phyloP scores from a whole-genome alignment of 148 eudicot species.

The Rhododendron henanense region DNA sequence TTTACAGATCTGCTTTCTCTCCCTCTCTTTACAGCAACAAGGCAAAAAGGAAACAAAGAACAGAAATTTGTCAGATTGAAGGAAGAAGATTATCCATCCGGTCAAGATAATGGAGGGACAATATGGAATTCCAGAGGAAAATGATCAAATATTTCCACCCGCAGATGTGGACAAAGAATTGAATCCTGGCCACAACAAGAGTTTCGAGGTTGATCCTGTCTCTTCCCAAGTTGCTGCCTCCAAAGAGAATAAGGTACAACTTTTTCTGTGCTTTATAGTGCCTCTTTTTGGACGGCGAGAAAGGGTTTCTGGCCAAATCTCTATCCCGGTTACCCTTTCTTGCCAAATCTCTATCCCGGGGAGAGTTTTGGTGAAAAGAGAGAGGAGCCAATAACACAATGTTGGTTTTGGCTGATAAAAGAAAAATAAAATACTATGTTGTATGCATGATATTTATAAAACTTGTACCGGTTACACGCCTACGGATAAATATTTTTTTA shows the following conservation, averaged over 20 bases:
- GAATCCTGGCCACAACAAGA: conserved; percentile 34
- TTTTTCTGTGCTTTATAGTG: background rate
- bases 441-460: background rate
- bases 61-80: background rate
- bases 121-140: background rate
- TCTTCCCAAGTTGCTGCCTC: conserved; percentile 40
- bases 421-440: no score
- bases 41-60: background rate
- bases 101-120: conserved; percentile 8
- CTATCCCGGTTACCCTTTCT: background rate
- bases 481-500: no score
- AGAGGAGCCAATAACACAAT: background rate
- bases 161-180: conserved; percentile 41
- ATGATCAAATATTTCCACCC: conserved; percentile 35
- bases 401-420: no score
- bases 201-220: conserved; percentile 36
- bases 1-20: background rate
- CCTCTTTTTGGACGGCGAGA: background rate
- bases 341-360: background rate
- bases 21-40: background rate
- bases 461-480: no score
- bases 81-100: background rate
- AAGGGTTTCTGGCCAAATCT: background rate
- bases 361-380: background rate
- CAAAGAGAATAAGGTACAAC: conserved; percentile 26